Evolutionary conservation across 441 rosid species (phyloP).

Genomic region (Pelargonium exstipulatum): DNA sequence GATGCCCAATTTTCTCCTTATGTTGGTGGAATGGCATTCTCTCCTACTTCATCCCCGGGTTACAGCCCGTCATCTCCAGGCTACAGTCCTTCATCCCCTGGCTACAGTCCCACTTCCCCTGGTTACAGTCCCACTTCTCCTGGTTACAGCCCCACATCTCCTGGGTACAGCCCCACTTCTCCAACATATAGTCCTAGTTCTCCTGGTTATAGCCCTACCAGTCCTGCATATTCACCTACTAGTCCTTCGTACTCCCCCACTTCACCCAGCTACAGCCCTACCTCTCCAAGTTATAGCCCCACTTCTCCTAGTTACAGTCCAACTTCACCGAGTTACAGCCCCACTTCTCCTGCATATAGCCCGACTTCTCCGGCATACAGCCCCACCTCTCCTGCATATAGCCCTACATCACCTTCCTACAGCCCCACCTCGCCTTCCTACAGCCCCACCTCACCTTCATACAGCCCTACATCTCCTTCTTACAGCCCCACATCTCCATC

Average conservation of each 20-base stretch:
- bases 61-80: conserved; percentile 71
- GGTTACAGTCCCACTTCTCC: conserved; percentile 40
- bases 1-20: conserved; percentile 89
- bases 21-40: conserved; percentile 81
- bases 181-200: conserved; percentile 33
- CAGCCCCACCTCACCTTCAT: conserved; percentile 66
- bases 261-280: conserved; percentile 44
- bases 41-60: conserved; percentile 81
- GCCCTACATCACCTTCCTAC: conserved; percentile 57
- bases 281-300: conserved; percentile 53
- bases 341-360: conserved; percentile 76
- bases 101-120: conserved; percentile 72
- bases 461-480: conserved; percentile 78
- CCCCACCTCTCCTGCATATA: conserved; percentile 70
- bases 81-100: conserved; percentile 75
- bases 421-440: conserved; percentile 65
- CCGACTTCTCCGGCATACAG: conserved; percentile 54
- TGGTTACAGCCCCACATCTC: conserved; percentile 49
- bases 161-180: conserved; percentile 52
- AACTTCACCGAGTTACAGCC: conserved; percentile 63
- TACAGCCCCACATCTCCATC: conserved; percentile 85
- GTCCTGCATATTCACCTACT: conserved; percentile 55
- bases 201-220: conserved; percentile 50
- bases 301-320: conserved; percentile 65
- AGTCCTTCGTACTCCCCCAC: conserved; percentile 74